phyloP scores from a whole-genome alignment of 345 rosid genomes.

The Passiflora organensis region DNA sequence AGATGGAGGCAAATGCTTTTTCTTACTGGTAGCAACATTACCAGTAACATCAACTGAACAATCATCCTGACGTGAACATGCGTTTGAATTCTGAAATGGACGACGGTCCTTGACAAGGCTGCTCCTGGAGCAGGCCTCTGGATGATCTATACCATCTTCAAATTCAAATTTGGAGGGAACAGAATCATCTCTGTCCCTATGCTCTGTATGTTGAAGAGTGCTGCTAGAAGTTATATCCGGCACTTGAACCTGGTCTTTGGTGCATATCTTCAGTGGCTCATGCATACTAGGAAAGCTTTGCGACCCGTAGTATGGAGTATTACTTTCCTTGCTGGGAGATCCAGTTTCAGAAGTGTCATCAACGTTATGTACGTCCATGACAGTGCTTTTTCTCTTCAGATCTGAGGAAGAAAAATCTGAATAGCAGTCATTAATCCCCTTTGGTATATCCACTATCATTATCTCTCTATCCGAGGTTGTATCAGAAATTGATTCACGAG shows the following conservation, averaged over 20 bases:
- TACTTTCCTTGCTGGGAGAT: slow-evolving; percentile 12
- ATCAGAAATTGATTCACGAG: slow-evolving; percentile 11
- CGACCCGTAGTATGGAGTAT: neutral
- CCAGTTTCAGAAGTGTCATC: slow-evolving; percentile 8
- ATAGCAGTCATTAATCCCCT: neutral
- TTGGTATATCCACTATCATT: slow-evolving; percentile 1
- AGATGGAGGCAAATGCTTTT: slow-evolving; percentile 20
- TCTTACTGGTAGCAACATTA: slow-evolving; percentile 14
- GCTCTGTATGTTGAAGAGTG: slow-evolving; percentile 14
- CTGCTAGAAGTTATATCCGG: slow-evolving; percentile 10
- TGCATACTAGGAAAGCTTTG: slow-evolving; percentile 6
- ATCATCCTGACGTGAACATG: slow-evolving; percentile 15
- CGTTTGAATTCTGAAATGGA: slow-evolving; percentile 18
- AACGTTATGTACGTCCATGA: slow-evolving; percentile 1
- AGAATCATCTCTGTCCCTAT: slow-evolving; percentile 12
- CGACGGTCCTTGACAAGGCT: slow-evolving; percentile 20
- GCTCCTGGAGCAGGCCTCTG: slow-evolving; percentile 22
- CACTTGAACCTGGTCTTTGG: slow-evolving; percentile 15
- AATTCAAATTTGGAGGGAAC: slow-evolving; percentile 21
- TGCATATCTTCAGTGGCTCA: slow-evolving; percentile 13
- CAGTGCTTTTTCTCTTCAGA: slow-evolving; percentile 9
- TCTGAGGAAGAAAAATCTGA: slow-evolving; percentile 14
- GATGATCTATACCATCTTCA: slow-evolving; percentile 24
- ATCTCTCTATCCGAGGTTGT: slow-evolving; percentile 21
- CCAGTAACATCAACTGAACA: slow-evolving; percentile 19